A percentile compares a stretch with the other conserved stretches of the same genome.
Conservation (phyloP, 1,284 basidiomycete genomes). For the Neonothopanus nambi region DNA sequence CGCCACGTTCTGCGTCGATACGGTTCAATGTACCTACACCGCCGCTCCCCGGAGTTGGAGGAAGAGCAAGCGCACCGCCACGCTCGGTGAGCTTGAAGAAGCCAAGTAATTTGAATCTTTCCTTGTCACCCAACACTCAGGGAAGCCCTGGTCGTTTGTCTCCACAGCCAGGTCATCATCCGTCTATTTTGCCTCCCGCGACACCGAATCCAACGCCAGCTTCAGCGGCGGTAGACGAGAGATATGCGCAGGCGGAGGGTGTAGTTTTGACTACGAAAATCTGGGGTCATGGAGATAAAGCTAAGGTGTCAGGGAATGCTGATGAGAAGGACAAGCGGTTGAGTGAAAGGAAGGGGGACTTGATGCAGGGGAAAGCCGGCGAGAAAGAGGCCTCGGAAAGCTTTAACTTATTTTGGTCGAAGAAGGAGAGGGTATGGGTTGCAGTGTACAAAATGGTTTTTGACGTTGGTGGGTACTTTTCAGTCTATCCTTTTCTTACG, state of each 20-base stretch:
- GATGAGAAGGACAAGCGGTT: conserved; percentile 6
- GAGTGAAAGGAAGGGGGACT: not conserved
- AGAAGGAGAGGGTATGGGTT: conserved; percentile 61
- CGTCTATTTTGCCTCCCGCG: conserved; percentile 70
- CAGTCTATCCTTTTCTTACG: conserved; percentile 4
- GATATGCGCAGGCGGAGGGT: conserved; percentile 78
- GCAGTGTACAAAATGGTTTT: conserved; percentile 75
- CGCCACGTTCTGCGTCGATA: not conserved
- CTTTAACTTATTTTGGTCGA: conserved; percentile 66
- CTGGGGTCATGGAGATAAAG: conserved; percentile 62
- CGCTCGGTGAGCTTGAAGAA: conserved; percentile 42
- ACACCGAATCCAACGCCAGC: conserved; percentile 77
- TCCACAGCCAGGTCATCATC: conserved; percentile 35
- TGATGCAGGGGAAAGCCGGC: not conserved
- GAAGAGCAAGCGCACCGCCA: conserved; percentile 41
- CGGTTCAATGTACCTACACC: conserved; percentile 28
- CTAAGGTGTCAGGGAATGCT: not conserved
- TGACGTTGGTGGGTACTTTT: conserved; percentile 64
- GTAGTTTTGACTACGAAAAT: conserved; percentile 67
- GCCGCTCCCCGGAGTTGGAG: conserved; percentile 36
- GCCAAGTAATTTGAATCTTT: conserved; percentile 21
- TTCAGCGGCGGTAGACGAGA: conserved; percentile 64
- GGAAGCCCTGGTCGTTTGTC: conserved; percentile 22
- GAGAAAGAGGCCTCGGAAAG: conserved; percentile 46
- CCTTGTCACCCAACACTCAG: conserved; percentile 21